phyloP scores from a whole-genome alignment of 441 rosid species.

The Syzygium syzygioides region DNA sequence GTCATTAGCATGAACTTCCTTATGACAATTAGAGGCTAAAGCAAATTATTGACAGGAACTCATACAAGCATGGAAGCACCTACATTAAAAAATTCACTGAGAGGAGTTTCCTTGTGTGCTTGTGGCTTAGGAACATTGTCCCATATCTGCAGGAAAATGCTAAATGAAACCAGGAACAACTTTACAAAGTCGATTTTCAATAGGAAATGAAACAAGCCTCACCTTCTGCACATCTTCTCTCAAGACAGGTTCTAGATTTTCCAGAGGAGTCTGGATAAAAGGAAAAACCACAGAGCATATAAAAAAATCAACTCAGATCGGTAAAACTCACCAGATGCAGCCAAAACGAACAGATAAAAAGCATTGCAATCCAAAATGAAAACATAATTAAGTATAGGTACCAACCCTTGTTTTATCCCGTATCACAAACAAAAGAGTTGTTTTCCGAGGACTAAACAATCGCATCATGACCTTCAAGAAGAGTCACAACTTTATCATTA shows the following conservation, averaged over 20 bases:
- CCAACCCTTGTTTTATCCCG: constrained; percentile 97
- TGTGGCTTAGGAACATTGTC: constrained; percentile 93
- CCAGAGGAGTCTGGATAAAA: constrained; percentile 81
- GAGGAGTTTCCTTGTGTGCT: constrained; percentile 86
- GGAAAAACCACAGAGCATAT: not conserved
- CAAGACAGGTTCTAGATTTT: constrained; percentile 89
- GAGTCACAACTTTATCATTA: constrained; percentile 3
- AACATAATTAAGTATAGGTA: constrained; percentile 6
- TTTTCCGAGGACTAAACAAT: constrained; percentile 98
- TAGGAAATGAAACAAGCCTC: constrained; percentile 1
- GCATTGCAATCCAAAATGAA: constrained; percentile 1
- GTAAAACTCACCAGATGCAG: not conserved
- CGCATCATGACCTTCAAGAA: constrained; percentile 95
- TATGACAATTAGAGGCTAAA: not conserved
- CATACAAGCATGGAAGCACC: constrained; percentile 10
- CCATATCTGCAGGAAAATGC: constrained; percentile 74
- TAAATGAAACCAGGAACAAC: not conserved
- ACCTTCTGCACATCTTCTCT: constrained; percentile 99
- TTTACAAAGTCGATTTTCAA: not conserved
- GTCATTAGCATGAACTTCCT: constrained; percentile 2
- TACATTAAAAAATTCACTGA: constrained; percentile 98
- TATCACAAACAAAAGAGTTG: constrained; percentile 96
- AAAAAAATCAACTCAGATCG: not conserved
- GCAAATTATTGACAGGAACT: not conserved
- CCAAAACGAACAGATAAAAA: not conserved